Evolutionary conservation across 352 stramenopile species (phyloP).

Genomic region (Phytopythium ostracodes): DNA sequence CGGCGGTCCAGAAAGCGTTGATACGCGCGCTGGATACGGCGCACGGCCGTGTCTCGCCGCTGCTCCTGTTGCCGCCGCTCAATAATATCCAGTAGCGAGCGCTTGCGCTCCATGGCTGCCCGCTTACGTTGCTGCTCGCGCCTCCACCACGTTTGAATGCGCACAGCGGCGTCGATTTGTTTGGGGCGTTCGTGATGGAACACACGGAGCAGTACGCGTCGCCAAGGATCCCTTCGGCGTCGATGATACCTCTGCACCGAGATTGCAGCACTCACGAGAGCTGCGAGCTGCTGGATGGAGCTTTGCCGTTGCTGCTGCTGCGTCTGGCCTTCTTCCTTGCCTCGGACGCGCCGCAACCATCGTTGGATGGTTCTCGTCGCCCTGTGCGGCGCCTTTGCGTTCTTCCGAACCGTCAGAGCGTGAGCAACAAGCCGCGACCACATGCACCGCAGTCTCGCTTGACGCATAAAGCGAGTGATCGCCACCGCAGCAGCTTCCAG

Average conservation of each 20-base stretch:
- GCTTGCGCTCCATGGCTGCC: constrained; percentile 3
- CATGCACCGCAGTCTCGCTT: not conserved
- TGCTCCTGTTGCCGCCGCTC: constrained; percentile 19
- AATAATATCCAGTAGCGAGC: constrained; percentile 17
- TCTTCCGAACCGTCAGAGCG: no score
- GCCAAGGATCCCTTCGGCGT: constrained; percentile 29
- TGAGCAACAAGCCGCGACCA: constrained; percentile 6
- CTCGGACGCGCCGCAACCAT: constrained; percentile 12
- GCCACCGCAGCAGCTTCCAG: constrained; percentile 5
- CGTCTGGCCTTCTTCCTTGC: not conserved
- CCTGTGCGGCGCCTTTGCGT: not conserved
- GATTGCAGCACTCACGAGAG: constrained; percentile 19
- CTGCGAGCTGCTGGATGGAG: constrained; percentile 13
- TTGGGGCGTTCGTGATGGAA: constrained; percentile 28
- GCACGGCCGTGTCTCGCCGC: constrained; percentile 17
- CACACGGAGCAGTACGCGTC: constrained; percentile 16
- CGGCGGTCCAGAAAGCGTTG: constrained; percentile 18
- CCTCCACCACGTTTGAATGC: constrained; percentile 23
- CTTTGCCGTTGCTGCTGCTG: constrained; percentile 3
- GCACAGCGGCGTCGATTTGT: constrained; percentile 11
- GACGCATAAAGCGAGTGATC: not conserved
- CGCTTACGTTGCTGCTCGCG: constrained; percentile 10
- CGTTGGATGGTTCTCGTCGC: constrained; percentile 11
- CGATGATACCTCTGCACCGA: constrained; percentile 40
- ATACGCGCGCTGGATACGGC: constrained; percentile 33